Conservation (phyloP, 2,329 filamentous ascomycete genomes). For the Fonsecaea multimorphosa region DNA sequence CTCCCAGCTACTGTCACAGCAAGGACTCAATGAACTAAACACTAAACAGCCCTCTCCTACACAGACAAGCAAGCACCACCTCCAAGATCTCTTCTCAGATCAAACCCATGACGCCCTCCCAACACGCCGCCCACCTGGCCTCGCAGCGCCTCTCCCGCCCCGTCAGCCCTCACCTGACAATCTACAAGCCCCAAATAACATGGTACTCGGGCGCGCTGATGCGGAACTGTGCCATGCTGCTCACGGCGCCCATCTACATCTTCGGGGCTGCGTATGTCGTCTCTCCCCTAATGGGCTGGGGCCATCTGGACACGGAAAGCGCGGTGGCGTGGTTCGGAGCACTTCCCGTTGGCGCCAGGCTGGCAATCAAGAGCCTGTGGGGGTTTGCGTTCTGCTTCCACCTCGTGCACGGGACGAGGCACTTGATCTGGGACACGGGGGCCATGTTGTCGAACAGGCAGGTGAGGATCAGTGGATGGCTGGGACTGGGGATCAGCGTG, state of each 20-base stretch:
- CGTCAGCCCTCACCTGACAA: slow-evolving; percentile 79
- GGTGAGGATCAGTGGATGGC: slow-evolving; percentile 70
- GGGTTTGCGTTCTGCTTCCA: slow-evolving; percentile 74
- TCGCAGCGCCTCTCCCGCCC: slow-evolving; percentile 81
- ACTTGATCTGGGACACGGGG: slow-evolving; percentile 73
- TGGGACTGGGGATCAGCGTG: slow-evolving; percentile 42
- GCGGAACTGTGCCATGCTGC: slow-evolving; percentile 76
- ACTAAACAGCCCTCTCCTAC: background rate
- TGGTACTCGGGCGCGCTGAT: slow-evolving; percentile 78
- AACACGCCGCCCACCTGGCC: slow-evolving; percentile 69
- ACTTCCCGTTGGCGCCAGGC: slow-evolving; percentile 64
- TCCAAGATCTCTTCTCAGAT: slow-evolving; percentile 7
- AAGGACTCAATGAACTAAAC: background rate
- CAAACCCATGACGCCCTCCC: slow-evolving; percentile 58
- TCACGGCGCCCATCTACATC: slow-evolving; percentile 76
- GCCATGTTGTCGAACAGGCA: slow-evolving; percentile 66
- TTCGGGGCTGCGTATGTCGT: slow-evolving; percentile 81
- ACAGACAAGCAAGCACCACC: background rate
- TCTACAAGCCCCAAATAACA: slow-evolving; percentile 86
- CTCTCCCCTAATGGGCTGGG: slow-evolving; percentile 74
- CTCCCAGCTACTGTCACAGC: background rate
- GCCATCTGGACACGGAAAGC: slow-evolving; percentile 68
- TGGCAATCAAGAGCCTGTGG: slow-evolving; percentile 63
- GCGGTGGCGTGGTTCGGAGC: slow-evolving; percentile 69
- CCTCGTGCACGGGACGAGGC: slow-evolving; percentile 69